phyloP scores from a whole-genome alignment of 306 rosid species.

The Trichosanthes cucumerina region DNA sequence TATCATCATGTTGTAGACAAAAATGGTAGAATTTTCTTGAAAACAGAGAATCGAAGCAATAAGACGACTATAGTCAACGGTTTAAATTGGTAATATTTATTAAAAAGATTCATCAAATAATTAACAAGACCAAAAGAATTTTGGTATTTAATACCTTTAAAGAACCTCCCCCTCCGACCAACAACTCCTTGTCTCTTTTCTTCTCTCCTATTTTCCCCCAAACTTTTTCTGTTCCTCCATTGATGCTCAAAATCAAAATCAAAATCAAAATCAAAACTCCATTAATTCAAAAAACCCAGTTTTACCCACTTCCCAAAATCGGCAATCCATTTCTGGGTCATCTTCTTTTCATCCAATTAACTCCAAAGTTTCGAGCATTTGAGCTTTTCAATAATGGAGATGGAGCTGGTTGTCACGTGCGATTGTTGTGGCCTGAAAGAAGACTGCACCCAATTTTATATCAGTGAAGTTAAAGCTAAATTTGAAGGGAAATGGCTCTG shows the following conservation, averaged over 20 bases:
- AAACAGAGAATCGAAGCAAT: neutral
- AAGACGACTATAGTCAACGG: slow-evolving; percentile 9
- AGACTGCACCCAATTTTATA: slow-evolving; percentile 86
- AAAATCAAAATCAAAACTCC: neutral
- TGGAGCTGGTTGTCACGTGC: slow-evolving; percentile 75
- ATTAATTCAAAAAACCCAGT: too few relatives aligned
- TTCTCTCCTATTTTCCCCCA: slow-evolving; percentile 17
- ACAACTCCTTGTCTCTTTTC: slow-evolving; percentile 45
- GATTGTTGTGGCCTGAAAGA: slow-evolving; percentile 95
- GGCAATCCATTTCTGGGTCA: neutral
- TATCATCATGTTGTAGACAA: neutral
- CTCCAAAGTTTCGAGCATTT: slow-evolving; percentile 10
- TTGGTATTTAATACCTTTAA: slow-evolving; percentile 34
- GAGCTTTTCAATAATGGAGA: slow-evolving; percentile 38
- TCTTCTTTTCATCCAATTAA: neutral
- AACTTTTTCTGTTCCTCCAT: neutral
- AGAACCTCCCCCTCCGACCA: slow-evolving; percentile 56
- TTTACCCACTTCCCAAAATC: neutral
- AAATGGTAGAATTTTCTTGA: neutral
- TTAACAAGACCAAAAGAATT: neutral
- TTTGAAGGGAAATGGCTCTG: slow-evolving; percentile 93
- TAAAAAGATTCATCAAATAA: neutral
- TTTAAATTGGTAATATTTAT: neutral
- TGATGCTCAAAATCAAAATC: neutral
- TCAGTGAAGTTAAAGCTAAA: slow-evolving; percentile 52